Evolutionary conservation across 306 rosid genomes (phyloP), one percentile per base, ranked within the genome.

Genomic region (Senna tora): DNA sequence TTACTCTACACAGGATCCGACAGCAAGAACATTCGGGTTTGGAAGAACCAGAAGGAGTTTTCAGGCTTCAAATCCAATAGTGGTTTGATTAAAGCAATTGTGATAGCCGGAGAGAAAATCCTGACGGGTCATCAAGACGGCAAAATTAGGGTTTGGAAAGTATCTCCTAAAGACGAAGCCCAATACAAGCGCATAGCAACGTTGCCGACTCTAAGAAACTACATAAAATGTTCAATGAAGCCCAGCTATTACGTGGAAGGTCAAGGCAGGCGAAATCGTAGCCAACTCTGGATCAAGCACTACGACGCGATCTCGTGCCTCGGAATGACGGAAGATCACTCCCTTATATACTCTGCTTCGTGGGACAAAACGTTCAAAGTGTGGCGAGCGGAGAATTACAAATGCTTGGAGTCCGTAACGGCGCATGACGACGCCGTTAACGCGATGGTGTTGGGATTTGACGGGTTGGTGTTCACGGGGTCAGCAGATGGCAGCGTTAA

Each of bases 121-220:
- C 76, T 87, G 56, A 88, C 97, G 0, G 99, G 99, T 0, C 99
- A 94, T 30, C 97, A 91, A 34, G 99, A 94, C 30, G 99, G 99
- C 28, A 85, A 85, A 33, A 89, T 91, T 14, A 76, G 96, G 7
- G 90, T 94, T 2, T 94, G 99, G 97, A 91, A 71, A 67, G 84
- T 81, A 0, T 88, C 96, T 0, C 1, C 38, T 0, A 84, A 68
- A 41, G 85, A 86, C 15, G 66, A 77, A 0, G 63, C 78, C 4
- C 15, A 13, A 4, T 84, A 89, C 67, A 91, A 80, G 49, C 85
- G 97, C 0, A 69, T 88, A 0, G 95, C 91, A 0, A 89, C 99
- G 0, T 59, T 94, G 1, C 99, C 99, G 0, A 91, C 96, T 0
- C 15, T 89, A n/a, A 73, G 71, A 41, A 86, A 91, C 60, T 94